These are phyloP conservation scores for Cnidoscolus chayamansa DNA, from an alignment of 441 rosid genomes.

Conservation along the genomic window DNA sequence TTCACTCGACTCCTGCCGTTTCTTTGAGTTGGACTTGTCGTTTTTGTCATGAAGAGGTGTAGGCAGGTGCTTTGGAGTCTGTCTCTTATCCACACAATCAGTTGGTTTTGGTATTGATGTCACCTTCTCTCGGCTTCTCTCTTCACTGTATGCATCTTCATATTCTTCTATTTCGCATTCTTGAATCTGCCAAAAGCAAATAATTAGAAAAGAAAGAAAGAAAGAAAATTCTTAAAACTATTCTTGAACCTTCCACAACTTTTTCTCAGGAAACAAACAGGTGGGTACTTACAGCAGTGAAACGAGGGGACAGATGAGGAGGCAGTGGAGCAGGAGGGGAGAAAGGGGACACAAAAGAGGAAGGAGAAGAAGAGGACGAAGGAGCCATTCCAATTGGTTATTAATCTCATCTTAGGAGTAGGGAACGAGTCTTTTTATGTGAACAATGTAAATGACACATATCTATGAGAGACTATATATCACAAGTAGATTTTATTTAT, in stretches of 20 bases:
- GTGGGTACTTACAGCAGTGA: slow-evolving; percentile 63
- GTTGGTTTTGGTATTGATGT: background rate
- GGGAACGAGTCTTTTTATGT: background rate
- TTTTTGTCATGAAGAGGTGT: slow-evolving; percentile 61
- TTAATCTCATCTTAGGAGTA: slow-evolving; percentile 13
- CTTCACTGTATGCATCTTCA: slow-evolving; percentile 33
- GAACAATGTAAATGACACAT: background rate
- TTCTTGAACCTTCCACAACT: background rate
- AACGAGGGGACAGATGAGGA: slow-evolving; percentile 46
- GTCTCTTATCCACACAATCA: slow-evolving; percentile 21
- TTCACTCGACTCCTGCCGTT: slow-evolving; percentile 31
- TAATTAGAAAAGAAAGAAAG: background rate
- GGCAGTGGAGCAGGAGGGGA: slow-evolving; percentile 30
- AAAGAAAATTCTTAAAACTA: no score
- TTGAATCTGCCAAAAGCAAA: slow-evolving; percentile 54
- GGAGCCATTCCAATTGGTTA: slow-evolving; percentile 49
- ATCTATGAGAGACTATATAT: background rate
- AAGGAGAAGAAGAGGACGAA: slow-evolving; percentile 55
- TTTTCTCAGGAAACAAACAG: slow-evolving; percentile 18
- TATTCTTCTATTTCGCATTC: slow-evolving; percentile 60
- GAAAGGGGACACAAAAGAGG: slow-evolving; percentile 41
- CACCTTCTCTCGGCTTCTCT: slow-evolving; percentile 5
- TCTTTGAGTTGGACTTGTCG: slow-evolving; percentile 37
- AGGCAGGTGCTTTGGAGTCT: slow-evolving; percentile 43
- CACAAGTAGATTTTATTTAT: background rate